Evolutionary conservation across 1,139 yeast genomes (phyloP).

Genomic region (Taphrina communis): DNA sequence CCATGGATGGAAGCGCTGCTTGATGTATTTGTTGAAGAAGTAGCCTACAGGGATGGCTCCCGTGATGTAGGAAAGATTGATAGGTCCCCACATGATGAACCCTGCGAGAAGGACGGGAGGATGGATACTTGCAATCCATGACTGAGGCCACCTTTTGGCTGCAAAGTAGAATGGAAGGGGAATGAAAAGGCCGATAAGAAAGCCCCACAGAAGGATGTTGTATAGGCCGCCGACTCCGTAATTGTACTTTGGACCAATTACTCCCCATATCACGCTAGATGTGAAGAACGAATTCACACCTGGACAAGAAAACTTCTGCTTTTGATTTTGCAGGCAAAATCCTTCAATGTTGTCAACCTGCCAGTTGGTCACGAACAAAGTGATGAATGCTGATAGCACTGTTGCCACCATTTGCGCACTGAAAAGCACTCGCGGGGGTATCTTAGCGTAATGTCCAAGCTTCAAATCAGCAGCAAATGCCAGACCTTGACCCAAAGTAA

Average conservation of each 20-base stretch:
- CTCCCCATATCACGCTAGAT: slow-evolving; percentile 62
- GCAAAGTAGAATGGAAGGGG: slow-evolving; percentile 56
- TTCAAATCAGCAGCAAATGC: slow-evolving; percentile 65
- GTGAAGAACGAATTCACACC: slow-evolving; percentile 57
- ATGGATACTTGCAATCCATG: slow-evolving; percentile 51
- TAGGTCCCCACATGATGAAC: slow-evolving; percentile 61
- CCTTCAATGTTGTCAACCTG: slow-evolving; percentile 56
- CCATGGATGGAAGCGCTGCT: slow-evolving; percentile 63
- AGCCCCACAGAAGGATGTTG: slow-evolving; percentile 52
- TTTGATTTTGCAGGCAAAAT: slow-evolving; percentile 53
- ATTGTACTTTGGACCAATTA: slow-evolving; percentile 63
- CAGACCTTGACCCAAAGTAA: slow-evolving; percentile 64
- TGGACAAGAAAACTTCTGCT: slow-evolving; percentile 48
- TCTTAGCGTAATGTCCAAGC: slow-evolving; percentile 66
- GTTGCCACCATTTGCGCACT: slow-evolving; percentile 58
- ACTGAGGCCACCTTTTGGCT: slow-evolving; percentile 25
- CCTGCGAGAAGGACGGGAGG: slow-evolving; percentile 64
- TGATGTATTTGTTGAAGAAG: slow-evolving; percentile 59
- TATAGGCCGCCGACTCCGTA: slow-evolving; percentile 48
- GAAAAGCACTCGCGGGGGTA: slow-evolving; percentile 67
- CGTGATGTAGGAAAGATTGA: slow-evolving; percentile 59
- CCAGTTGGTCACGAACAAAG: slow-evolving; percentile 63
- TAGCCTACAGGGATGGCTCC: slow-evolving; percentile 60
- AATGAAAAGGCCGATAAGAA: slow-evolving; percentile 61
- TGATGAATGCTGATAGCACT: slow-evolving; percentile 51